Evolutionary conservation across 2,329 filamentous ascomycete genomes (phyloP).

Genomic region (Curvularia sp.): DNA sequence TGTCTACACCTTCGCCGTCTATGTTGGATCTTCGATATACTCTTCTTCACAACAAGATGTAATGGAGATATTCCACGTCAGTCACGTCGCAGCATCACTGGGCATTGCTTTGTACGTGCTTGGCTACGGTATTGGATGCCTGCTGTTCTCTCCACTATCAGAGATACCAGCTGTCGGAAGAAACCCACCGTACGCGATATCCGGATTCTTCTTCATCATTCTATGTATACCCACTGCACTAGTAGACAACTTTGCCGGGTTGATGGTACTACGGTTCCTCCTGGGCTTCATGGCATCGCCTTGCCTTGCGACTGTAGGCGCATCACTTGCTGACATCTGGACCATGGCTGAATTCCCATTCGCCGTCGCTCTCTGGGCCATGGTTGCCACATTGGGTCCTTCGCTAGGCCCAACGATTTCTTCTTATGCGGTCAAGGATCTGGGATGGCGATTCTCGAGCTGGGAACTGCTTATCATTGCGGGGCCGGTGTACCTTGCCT

Average conservation of each 20-base stretch:
- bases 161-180: conserved; percentile 71
- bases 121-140: conserved; percentile 65
- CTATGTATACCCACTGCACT: conserved; percentile 69
- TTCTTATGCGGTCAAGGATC: conserved; percentile 72
- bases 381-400: conserved; percentile 63
- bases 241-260: conserved; percentile 65
- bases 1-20: conserved; percentile 66
- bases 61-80: conserved; percentile 60
- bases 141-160: conserved; percentile 69
- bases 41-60: conserved; percentile 53
- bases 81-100: conserved; percentile 59
- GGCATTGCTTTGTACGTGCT: conserved; percentile 68
- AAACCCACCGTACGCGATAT: conserved; percentile 71
- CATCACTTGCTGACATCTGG: conserved; percentile 48
- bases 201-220: conserved; percentile 71
- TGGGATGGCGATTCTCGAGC: conserved; percentile 82
- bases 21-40: conserved; percentile 61
- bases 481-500: conserved; percentile 73
- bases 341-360: conserved; percentile 51
- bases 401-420: conserved; percentile 69
- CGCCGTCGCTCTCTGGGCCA: conserved; percentile 51
- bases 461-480: conserved; percentile 83
- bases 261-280: conserved; percentile 61
- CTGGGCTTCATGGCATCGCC: conserved; percentile 47
- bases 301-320: conserved; percentile 46